Evolutionary conservation across 164 flowering plant genomes (phyloP).

Genomic region (Liquidambar formosana): DNA sequence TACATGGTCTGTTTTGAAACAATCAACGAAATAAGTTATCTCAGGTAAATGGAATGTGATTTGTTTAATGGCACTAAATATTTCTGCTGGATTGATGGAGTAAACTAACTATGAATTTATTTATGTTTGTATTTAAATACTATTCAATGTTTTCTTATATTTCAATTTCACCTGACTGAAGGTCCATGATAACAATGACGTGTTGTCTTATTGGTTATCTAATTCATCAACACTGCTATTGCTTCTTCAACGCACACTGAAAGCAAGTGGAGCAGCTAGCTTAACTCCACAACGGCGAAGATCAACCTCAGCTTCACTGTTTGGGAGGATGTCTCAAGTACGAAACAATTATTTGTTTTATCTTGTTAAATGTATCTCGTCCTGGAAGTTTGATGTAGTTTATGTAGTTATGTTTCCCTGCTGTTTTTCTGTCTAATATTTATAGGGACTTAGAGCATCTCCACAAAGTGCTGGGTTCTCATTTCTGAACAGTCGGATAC

Average conservation of each 20-base stretch:
- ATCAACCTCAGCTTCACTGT: conserved; percentile 81
- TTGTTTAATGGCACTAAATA: not conserved
- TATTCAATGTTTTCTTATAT: not conserved
- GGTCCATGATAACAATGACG: conserved; percentile 82
- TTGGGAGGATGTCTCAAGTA: conserved; percentile 98
- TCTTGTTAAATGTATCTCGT: not conserved
- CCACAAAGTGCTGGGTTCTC: conserved; percentile 92
- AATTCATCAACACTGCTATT: conserved; percentile 81
- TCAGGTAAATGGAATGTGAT: not conserved
- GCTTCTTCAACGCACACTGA: conserved; percentile 95
- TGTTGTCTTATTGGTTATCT: conserved; percentile 85
- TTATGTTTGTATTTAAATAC: not conserved
- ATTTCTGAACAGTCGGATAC: conserved; percentile 75
- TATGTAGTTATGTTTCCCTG: conserved; percentile 2
- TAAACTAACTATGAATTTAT: not conserved
- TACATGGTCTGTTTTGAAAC: too few species aligned
- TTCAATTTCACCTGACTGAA: conserved; percentile 27
- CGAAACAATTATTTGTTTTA: conserved; percentile 1
- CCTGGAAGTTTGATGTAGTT: not conserved
- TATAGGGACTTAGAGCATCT: conserved; percentile 77
- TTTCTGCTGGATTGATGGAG: not conserved
- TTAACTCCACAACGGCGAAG: conserved; percentile 90
- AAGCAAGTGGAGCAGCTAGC: conserved; percentile 93
- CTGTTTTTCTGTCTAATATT: not conserved
- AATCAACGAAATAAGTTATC: too few species aligned